These are phyloP conservation scores for Pseudopyricularia cyperi DNA, from an alignment of 2,329 filamentous ascomycete species.

Conservation along the genomic window DNA sequence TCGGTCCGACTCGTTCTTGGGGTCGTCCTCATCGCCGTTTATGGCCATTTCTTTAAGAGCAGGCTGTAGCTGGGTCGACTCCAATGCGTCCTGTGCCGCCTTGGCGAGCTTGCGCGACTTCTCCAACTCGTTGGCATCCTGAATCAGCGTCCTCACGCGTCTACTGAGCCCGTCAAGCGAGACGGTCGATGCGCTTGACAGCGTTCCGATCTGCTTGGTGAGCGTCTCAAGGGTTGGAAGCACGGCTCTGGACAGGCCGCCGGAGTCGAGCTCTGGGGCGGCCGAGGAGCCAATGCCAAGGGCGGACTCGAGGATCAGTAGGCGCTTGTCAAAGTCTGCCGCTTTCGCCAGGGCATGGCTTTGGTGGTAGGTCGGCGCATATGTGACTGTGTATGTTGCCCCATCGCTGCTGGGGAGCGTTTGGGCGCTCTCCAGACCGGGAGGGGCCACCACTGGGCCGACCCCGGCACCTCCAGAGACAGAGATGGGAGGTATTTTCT, in stretches of 20 bases:
- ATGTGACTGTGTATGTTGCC: constrained; percentile 51
- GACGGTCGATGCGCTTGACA: constrained; percentile 59
- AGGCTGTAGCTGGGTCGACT: constrained; percentile 25
- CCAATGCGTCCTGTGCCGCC: constrained; percentile 45
- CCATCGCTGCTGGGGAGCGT: background rate
- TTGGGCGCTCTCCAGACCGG: constrained; percentile 4
- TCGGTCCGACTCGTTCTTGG: constrained; percentile 11
- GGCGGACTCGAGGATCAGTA: constrained; percentile 65
- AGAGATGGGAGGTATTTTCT: constrained; percentile 6
- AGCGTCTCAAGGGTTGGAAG: constrained; percentile 71
- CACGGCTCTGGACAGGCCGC: constrained; percentile 52
- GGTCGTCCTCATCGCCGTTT: background rate
- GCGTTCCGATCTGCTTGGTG: constrained; percentile 64
- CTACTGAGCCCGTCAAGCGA: constrained; percentile 61
- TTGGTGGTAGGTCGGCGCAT: constrained; percentile 51
- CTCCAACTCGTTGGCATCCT: constrained; percentile 60
- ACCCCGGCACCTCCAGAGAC: background rate
- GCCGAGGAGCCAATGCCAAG: constrained; percentile 65
- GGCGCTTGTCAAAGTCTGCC: constrained; percentile 75
- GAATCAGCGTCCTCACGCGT: constrained; percentile 54
- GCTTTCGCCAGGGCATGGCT: constrained; percentile 65
- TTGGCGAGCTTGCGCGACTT: constrained; percentile 51
- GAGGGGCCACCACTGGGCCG: background rate
- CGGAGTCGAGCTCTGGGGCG: constrained; percentile 46
- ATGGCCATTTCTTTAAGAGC: constrained; percentile 8